Conservation (phyloP, 208 protist species). For the Endotrypanum monterogeii region DNA sequence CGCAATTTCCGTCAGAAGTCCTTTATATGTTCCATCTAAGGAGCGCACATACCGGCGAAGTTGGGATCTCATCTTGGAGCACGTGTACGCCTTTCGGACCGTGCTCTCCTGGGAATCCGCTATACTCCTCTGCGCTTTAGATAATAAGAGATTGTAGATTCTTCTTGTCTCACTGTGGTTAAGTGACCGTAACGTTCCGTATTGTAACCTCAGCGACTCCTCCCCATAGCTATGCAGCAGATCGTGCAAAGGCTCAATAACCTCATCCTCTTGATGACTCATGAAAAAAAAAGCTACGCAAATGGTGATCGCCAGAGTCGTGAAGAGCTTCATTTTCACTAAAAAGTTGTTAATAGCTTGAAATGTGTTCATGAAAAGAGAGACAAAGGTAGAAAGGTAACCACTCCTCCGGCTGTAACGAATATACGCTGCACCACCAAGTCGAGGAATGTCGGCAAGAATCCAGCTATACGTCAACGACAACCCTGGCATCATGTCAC, state of each 20-base stretch:
- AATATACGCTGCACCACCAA: neutral
- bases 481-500: neutral
- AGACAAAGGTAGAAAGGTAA: neutral
- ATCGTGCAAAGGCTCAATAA: conserved; percentile 16
- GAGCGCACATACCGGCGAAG: conserved; percentile 57
- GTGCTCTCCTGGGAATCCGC: conserved; percentile 6
- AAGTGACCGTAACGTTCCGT: conserved; percentile 40
- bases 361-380: neutral
- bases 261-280: conserved; percentile 20
- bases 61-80: conserved; percentile 43
- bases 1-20: conserved; percentile 35
- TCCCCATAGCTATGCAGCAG: conserved; percentile 16
- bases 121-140: conserved; percentile 31
- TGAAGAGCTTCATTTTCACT: conserved; percentile 4
- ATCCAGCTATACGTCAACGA: neutral
- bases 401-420: neutral
- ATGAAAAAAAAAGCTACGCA: conserved; percentile 14
- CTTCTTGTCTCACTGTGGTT: conserved; percentile 44
- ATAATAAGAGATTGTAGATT: conserved; percentile 47
- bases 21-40: conserved; percentile 39
- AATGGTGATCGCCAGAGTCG: neutral
- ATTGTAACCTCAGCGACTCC: conserved; percentile 29
- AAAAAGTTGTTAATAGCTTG: neutral
- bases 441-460: neutral
- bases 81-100: conserved; percentile 33